Base-by-base conservation (phyloP, 1,284 basidiomycete genomes). In the Volvariella volvacea region DNA sequence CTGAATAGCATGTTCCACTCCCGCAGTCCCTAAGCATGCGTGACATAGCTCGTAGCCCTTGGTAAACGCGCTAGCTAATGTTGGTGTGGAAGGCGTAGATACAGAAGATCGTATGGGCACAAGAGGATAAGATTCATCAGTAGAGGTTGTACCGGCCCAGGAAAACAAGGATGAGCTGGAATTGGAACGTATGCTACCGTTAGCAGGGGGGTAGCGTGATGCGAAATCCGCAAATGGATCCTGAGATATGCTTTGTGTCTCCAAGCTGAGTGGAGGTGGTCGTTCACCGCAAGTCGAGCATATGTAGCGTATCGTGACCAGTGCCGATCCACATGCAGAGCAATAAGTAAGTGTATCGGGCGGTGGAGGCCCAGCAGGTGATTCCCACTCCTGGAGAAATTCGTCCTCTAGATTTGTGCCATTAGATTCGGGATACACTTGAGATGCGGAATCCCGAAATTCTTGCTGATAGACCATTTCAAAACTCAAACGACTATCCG, bases 221-320 rank as follows among this genome's bases (percentile, higher is more conserved):
- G 25, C 32, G n/a, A 45, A 38, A 3, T 40, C 31, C 7, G 45
- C 25, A 16, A 16, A 38, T 20, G 39, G 45, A 44, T 49, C 22
- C 43, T 43, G 39, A 42, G 49, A 51, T 54, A 31, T 51, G 54
- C 42, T 50, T 39, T 34, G 52, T 37, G 15, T 43, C 17, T n/a
- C 20, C 28, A 10, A 37, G 19, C 39, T 61, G 52, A 16, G 39
- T 25, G 14, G 41, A 41, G 22, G 25, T 21, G 28, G 19, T 47
- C 51, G 46, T 48, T 88, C 86, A 10, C 91, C 90, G 55, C 91
- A 94, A 17, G 81, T 84, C 4, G 81, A 76, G 56, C 91, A 95
- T 12, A 92, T 83, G 58, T 94, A 94, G 41, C 88, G 82, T 62
- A 93, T 81, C 16, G 79, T 73, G 46, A 91, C 83, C 7, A 95